These are phyloP conservation scores for Daldinia grandis DNA, from an alignment of 495 filamentous ascomycete species.

Conservation along the genomic window DNA sequence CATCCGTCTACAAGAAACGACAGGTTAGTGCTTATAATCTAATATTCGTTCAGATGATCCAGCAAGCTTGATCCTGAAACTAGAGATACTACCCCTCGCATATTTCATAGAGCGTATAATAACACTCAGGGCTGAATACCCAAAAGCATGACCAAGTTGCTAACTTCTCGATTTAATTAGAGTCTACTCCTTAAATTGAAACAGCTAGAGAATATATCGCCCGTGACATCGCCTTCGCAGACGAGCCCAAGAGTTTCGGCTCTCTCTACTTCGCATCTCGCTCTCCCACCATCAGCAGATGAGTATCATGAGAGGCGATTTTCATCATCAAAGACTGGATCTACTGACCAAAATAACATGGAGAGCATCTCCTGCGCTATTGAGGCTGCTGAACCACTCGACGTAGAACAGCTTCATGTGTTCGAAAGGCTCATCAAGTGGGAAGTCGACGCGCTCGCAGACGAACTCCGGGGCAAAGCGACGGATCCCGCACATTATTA, in stretches of 20 bases:
- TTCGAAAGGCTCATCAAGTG: constrained; percentile 66
- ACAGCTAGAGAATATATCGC: constrained; percentile 46
- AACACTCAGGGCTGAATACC: too few species aligned
- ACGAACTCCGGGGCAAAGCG: constrained; percentile 70
- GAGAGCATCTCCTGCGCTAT: constrained; percentile 63
- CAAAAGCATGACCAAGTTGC: not conserved
- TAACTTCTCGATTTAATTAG: constrained; percentile 9
- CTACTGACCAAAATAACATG: constrained; percentile 56
- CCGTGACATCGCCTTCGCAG: constrained; percentile 48
- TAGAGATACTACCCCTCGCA: not conserved
- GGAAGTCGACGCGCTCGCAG: constrained; percentile 68
- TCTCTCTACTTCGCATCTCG: constrained; percentile 51
- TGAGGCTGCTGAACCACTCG: constrained; percentile 63
- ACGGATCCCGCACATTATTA: constrained; percentile 56
- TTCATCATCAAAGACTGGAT: constrained; percentile 46
- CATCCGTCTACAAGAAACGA: constrained; percentile 62
- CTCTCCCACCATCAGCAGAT: constrained; percentile 48
- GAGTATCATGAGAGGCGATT: constrained; percentile 55
- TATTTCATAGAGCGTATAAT: not conserved
- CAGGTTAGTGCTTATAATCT: constrained; percentile 20
- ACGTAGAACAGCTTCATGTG: constrained; percentile 64
- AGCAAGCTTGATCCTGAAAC: not conserved
- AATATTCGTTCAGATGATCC: not conserved
- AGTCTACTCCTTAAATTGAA: constrained; percentile 47
- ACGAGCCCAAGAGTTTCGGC: constrained; percentile 47